These are phyloP conservation scores for Hapsidospora chrysogenum DNA, from an alignment of 495 filamentous ascomycete species.

Conservation along the genomic window DNA sequence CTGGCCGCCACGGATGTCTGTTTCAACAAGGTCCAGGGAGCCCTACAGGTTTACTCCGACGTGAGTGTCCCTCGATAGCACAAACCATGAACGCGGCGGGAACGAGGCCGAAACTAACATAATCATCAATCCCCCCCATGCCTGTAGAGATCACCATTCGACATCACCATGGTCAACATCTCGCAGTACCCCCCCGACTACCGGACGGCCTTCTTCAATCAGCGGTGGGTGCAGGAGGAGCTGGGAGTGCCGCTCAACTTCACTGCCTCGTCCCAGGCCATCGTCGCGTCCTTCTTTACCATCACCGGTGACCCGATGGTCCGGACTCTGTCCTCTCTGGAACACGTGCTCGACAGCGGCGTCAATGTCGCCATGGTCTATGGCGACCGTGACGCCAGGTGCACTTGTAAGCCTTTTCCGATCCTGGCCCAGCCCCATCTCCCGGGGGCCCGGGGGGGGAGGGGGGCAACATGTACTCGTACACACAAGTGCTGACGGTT, in stretches of 20 bases:
- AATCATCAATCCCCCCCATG: neutral
- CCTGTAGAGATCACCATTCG: too few species aligned
- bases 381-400: conserved; percentile 47
- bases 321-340: conserved; percentile 29
- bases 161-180: neutral
- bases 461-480: too few species aligned
- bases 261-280: conserved; percentile 33
- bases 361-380: conserved; percentile 57
- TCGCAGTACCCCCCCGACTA: neutral
- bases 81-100: too few species aligned
- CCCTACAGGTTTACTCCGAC: neutral
- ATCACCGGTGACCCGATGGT: conserved; percentile 37
- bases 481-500: too few species aligned
- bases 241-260: conserved; percentile 28
- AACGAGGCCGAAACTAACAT: neutral
- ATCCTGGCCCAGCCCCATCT: too few species aligned
- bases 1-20: neutral
- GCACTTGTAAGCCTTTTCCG: too few species aligned
- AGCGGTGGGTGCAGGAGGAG: neutral
- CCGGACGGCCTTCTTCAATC: neutral
- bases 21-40: neutral
- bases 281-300: conserved; percentile 31
- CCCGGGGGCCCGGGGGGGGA: too few species aligned
- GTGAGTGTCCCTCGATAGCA: neutral
- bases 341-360: conserved; percentile 31